phyloP scores from a whole-genome alignment of 805 yeast genomes.

The Metschnikowia amazonensis region DNA sequence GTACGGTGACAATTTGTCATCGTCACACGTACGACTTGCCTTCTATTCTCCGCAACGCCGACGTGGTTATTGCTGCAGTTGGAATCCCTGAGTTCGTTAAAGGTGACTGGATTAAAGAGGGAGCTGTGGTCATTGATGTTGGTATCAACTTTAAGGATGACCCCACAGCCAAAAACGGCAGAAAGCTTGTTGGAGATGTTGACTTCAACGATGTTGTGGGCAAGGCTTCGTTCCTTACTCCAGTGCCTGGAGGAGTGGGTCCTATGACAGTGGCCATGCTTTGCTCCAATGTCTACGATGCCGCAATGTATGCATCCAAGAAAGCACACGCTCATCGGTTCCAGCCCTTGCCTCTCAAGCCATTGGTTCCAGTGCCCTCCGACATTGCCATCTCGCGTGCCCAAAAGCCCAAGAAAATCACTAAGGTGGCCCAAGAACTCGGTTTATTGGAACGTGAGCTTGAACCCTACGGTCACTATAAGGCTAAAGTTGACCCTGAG shows the following conservation, averaged over 20 bases:
- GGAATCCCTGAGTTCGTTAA: conserved; percentile 82
- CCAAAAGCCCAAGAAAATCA: conserved; percentile 81
- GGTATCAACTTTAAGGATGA: conserved; percentile 91
- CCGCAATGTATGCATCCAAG: conserved; percentile 63
- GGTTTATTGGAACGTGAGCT: conserved; percentile 77
- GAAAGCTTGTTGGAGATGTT: conserved; percentile 90
- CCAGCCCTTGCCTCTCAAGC: conserved; percentile 53
- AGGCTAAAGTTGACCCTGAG: conserved; percentile 73
- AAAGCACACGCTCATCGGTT: conserved; percentile 46
- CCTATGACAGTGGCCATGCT: conserved; percentile 99
- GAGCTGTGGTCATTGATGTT: conserved; percentile 85
- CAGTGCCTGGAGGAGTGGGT: conserved; percentile 99
- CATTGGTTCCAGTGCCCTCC: conserved; percentile 69
- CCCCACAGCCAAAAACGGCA: conserved; percentile 68
- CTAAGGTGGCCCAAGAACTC: conserved; percentile 70
- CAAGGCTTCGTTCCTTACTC: conserved; percentile 73
- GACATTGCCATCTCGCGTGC: conserved; percentile 87
- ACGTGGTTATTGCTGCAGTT: conserved; percentile 87
- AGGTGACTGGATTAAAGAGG: conserved; percentile 84
- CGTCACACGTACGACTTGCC: conserved; percentile 65
- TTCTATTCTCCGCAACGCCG: conserved; percentile 59
- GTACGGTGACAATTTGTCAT: conserved; percentile 87
- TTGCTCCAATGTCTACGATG: conserved; percentile 72
- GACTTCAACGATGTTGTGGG: conserved; percentile 66
- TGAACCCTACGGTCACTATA: conserved; percentile 84